Conservation (phyloP, 495 filamentous ascomycete genomes). For the Clavariopsis aquatica region DNA sequence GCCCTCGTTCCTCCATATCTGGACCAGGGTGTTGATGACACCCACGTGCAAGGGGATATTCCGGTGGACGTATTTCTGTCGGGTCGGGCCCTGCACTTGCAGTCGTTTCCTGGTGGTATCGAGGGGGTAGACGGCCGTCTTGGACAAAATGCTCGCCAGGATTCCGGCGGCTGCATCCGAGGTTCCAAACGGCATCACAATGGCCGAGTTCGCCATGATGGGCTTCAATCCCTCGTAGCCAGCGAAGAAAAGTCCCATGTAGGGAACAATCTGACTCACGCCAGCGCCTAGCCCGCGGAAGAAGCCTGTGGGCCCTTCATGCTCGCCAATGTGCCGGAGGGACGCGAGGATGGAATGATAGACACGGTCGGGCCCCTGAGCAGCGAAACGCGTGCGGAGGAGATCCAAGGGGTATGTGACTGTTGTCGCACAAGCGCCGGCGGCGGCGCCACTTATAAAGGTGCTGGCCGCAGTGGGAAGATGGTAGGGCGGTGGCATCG, state of each 20-base stretch:
- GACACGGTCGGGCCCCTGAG: slow-evolving; percentile 81
- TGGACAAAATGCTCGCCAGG: slow-evolving; percentile 73
- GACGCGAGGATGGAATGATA: slow-evolving; percentile 70
- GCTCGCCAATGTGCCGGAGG: slow-evolving; percentile 66
- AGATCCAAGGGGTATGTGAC: slow-evolving; percentile 92
- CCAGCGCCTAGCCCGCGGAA: slow-evolving; percentile 82
- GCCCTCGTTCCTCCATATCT: slow-evolving; percentile 73
- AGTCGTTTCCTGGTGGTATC: slow-evolving; percentile 90
- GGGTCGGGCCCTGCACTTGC: slow-evolving; percentile 91
- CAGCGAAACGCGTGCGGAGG: slow-evolving; percentile 90
- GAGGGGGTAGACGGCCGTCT: slow-evolving; percentile 90
- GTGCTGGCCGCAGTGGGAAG: slow-evolving; percentile 62
- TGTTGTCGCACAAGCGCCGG: slow-evolving; percentile 78
- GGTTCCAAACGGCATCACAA: slow-evolving; percentile 58
- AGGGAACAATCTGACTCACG: slow-evolving; percentile 83
- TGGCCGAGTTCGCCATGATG: slow-evolving; percentile 46
- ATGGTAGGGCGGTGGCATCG: slow-evolving; percentile 52
- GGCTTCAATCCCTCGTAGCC: slow-evolving; percentile 73
- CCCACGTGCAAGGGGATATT: slow-evolving; percentile 79
- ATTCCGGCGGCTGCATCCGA: slow-evolving; percentile 82
- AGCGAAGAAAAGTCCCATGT: slow-evolving; percentile 95
- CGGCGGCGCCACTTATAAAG: slow-evolving; percentile 78
- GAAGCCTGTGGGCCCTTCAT: slow-evolving; percentile 77
- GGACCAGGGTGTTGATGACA: slow-evolving; percentile 61
- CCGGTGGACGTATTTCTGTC: slow-evolving; percentile 73